Conservation (phyloP, 768 basidiomycete genomes). For the Suillus weaverae region DNA sequence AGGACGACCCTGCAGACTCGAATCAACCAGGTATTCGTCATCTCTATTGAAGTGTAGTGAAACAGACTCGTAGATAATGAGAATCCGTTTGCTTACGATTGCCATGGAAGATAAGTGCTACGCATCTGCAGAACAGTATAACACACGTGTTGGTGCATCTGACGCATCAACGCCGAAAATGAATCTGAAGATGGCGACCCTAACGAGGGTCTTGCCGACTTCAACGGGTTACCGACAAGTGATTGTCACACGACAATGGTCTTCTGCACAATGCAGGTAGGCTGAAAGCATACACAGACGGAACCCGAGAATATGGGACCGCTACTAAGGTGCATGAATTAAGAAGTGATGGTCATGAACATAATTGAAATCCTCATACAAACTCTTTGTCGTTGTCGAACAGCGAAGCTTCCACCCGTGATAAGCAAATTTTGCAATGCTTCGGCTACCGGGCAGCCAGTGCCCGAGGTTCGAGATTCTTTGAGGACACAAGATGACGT, state of each 20-base stretch:
- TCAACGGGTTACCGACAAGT: not conserved
- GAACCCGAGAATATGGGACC: not conserved
- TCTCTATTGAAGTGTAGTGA: not conserved
- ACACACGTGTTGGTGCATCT: not conserved
- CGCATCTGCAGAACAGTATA: not conserved
- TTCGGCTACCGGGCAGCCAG: conserved; percentile 2
- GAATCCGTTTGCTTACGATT: not conserved
- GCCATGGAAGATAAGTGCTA: not conserved
- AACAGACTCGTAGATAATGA: not conserved
- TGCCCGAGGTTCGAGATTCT: not conserved
- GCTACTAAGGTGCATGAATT: not conserved
- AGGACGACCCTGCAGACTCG: not conserved
- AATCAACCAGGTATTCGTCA: not conserved
- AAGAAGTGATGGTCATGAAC: not conserved
- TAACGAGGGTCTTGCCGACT: not conserved
- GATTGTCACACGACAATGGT: not conserved
- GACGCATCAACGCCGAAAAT: not conserved
- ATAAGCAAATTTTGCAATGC: not conserved
- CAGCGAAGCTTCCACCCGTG: not conserved
- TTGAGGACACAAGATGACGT: not conserved
- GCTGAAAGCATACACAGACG: not conserved
- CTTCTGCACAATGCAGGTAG: not conserved
- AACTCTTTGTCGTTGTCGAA: not conserved
- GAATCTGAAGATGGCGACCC: not conserved
- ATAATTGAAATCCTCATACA: not conserved